These are phyloP conservation scores for Emydomyces testavorans DNA, from an alignment of 2,329 filamentous ascomycete genomes.

Conservation along the genomic window DNA sequence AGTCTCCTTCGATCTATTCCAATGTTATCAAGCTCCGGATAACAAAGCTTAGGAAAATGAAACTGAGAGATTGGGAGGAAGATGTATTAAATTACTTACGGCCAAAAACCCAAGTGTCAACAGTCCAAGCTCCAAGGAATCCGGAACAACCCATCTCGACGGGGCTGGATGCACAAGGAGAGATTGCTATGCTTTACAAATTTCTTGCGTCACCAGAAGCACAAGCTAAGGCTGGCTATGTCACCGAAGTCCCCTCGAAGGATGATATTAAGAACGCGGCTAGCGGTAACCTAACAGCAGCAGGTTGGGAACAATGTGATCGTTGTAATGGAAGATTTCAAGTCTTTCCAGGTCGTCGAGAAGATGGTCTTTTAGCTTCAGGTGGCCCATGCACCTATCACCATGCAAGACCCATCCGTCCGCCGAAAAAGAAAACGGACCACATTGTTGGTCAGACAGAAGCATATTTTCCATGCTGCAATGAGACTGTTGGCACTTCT, in stretches of 20 bases:
- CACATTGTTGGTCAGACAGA: slow-evolving; percentile 46
- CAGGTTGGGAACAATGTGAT: slow-evolving; percentile 79
- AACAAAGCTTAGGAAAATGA: slow-evolving; percentile 64
- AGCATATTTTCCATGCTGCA: slow-evolving; percentile 66
- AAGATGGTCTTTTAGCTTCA: slow-evolving; percentile 61
- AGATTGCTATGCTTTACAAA: slow-evolving; percentile 47
- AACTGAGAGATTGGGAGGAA: slow-evolving; percentile 56
- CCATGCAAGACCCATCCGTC: slow-evolving; percentile 57
- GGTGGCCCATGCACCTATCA: slow-evolving; percentile 74
- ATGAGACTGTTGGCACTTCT: slow-evolving; percentile 58
- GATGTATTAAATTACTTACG: slow-evolving; percentile 41
- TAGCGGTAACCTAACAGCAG: slow-evolving; percentile 52
- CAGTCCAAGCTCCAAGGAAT: slow-evolving; percentile 8
- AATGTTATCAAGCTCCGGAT: slow-evolving; percentile 79
- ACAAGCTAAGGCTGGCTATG: slow-evolving; percentile 43
- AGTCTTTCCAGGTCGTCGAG: slow-evolving; percentile 74
- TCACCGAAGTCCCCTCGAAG: slow-evolving; percentile 53
- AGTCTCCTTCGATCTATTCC: slow-evolving; percentile 59
- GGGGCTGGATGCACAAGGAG: slow-evolving; percentile 53
- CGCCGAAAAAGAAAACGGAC: slow-evolving; percentile 42
- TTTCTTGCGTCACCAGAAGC: slow-evolving; percentile 21
- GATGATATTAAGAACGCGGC: slow-evolving; percentile 56
- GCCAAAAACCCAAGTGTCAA: neutral
- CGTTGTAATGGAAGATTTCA: slow-evolving; percentile 79
- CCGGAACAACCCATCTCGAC: slow-evolving; percentile 47